Conservation (phyloP, 768 basidiomycete species). For the Mycena latifolia region DNA sequence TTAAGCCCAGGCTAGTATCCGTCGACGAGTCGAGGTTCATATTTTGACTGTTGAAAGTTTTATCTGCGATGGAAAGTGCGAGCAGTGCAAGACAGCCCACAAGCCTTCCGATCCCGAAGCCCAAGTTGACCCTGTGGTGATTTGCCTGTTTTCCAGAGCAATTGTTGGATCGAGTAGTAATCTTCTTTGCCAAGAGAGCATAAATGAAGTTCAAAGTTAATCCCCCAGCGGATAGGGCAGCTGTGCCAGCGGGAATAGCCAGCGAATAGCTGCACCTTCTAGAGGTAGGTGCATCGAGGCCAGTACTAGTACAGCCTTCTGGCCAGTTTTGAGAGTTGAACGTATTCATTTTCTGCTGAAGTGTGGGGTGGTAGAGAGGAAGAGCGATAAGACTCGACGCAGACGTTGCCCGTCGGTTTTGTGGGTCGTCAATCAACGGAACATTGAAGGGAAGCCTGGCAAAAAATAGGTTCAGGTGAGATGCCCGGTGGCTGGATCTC, state of each 20-base stretch:
- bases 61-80: background rate
- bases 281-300: background rate
- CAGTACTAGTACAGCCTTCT: background rate
- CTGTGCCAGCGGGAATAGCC: background rate
- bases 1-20: background rate
- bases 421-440: slow-evolving; percentile 2
- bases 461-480: background rate
- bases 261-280: background rate
- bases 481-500: background rate
- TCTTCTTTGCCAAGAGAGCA: background rate
- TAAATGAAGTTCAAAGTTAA: background rate
- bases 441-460: background rate
- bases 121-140: background rate
- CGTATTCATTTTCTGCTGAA: background rate
- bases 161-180: background rate
- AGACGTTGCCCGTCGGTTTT: background rate
- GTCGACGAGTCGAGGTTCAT: background rate
- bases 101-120: background rate
- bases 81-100: slow-evolving; percentile 3
- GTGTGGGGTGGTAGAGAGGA: background rate
- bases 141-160: background rate
- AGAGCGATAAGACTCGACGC: background rate
- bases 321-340: slow-evolving; percentile 1
- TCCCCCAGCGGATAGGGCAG: slow-evolving; percentile 5
- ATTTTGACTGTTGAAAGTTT: background rate